These are phyloP conservation scores for Esteya vermicola DNA, from an alignment of 2,329 filamentous ascomycete species.

Conservation along the genomic window DNA sequence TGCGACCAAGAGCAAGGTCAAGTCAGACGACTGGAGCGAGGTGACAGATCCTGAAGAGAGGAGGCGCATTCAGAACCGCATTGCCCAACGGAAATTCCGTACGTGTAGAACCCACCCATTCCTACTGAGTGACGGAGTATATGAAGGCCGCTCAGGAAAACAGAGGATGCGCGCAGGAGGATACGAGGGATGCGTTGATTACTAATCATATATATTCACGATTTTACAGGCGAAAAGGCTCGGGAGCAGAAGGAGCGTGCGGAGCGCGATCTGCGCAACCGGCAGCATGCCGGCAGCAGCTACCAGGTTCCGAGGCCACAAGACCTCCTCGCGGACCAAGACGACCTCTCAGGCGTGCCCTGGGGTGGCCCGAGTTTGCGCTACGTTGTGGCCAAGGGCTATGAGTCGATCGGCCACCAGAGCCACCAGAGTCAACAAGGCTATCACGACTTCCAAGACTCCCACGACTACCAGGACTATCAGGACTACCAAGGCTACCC, in stretches of 20 bases:
- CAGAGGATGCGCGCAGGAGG: no score
- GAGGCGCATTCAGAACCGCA: slow-evolving; percentile 60
- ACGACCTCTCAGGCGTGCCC: slow-evolving; percentile 48
- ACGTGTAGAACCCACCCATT: no score
- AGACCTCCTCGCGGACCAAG: slow-evolving; percentile 36
- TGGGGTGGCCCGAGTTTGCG: slow-evolving; percentile 57
- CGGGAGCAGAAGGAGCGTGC: slow-evolving; percentile 52
- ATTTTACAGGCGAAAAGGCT: slow-evolving; percentile 48
- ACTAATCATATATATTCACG: background rate
- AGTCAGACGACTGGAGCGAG: slow-evolving; percentile 52
- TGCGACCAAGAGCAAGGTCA: slow-evolving; percentile 26
- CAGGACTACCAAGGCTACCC: no score
- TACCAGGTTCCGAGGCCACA: slow-evolving; percentile 47
- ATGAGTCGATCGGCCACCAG: slow-evolving; percentile 30
- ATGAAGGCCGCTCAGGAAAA: no score
- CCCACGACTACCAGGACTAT: no score
- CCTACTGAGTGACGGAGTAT: no score
- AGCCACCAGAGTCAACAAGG: slow-evolving; percentile 24
- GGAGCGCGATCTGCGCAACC: slow-evolving; percentile 49
- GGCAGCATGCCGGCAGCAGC: slow-evolving; percentile 45
- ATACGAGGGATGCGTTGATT: no score
- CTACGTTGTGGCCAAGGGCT: slow-evolving; percentile 34
- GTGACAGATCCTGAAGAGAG: slow-evolving; percentile 57
- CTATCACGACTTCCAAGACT: slow-evolving; percentile 20
- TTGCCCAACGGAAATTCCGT: slow-evolving; percentile 67